Conservation (phyloP, 768 basidiomycete genomes). For the Leccinum fibrillosum region DNA sequence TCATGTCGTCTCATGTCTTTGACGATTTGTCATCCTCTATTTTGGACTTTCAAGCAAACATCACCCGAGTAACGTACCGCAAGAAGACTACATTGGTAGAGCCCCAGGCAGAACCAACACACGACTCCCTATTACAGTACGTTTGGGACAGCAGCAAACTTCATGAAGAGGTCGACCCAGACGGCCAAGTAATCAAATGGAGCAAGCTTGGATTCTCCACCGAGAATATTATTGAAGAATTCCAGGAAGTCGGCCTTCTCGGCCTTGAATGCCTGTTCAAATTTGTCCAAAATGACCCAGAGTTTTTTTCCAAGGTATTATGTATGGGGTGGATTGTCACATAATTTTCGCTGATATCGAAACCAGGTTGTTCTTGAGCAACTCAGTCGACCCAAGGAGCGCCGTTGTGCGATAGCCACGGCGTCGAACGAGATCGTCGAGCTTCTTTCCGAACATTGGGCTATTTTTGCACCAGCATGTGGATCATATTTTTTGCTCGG, state of each 20-base stretch:
- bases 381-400: conserved; percentile 64
- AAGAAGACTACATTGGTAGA: conserved; percentile 81
- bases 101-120: conserved; percentile 56
- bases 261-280: conserved; percentile 81
- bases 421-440: conserved; percentile 87
- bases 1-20: conserved; percentile 79
- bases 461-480: conserved; percentile 85
- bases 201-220: conserved; percentile 72
- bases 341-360: conserved; percentile 6
- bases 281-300: conserved; percentile 66
- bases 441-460: conserved; percentile 81
- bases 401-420: conserved; percentile 78
- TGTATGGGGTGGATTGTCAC: background rate
- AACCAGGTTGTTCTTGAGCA: conserved; percentile 77
- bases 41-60: conserved; percentile 85
- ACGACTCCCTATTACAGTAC: conserved; percentile 53
- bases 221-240: conserved; percentile 75
- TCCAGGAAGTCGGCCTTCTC: conserved; percentile 72
- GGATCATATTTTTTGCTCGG: conserved; percentile 25
- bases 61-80: conserved; percentile 72
- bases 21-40: conserved; percentile 83
- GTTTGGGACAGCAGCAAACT: conserved; percentile 69
- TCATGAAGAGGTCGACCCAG: conserved; percentile 46
- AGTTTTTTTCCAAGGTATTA: conserved; percentile 69
- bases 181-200: conserved; percentile 63